Evolutionary conservation across 768 basidiomycete species (phyloP).

Genomic region (Tricholoma furcatifolium): DNA sequence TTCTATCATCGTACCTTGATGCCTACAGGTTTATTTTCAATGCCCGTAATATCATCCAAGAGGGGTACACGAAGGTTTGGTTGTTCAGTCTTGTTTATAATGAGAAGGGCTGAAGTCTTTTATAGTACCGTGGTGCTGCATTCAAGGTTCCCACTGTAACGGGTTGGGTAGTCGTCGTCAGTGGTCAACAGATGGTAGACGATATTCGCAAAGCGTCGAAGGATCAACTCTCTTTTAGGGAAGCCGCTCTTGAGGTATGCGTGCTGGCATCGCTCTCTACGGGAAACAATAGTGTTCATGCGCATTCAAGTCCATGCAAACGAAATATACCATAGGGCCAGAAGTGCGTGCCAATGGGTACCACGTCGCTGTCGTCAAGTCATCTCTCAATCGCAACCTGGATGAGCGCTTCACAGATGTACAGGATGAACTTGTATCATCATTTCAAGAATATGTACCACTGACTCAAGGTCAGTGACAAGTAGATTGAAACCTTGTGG

Average conservation of each 20-base stretch:
- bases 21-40: slow-evolving; percentile 25
- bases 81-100: not conserved
- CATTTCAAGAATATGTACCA: slow-evolving; percentile 41
- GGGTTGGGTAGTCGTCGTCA: slow-evolving; percentile 44
- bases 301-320: slow-evolving; percentile 32
- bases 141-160: slow-evolving; percentile 44
- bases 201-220: slow-evolving; percentile 42
- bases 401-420: slow-evolving; percentile 36
- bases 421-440: slow-evolving; percentile 39
- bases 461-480: slow-evolving; percentile 22
- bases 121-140: slow-evolving; percentile 13
- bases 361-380: slow-evolving; percentile 30
- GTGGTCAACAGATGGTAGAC: slow-evolving; percentile 41
- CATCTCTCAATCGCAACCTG: slow-evolving; percentile 36
- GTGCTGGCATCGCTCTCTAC: not conserved
- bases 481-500: not conserved
- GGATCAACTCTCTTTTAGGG: slow-evolving; percentile 27
- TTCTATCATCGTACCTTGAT: slow-evolving; percentile 28
- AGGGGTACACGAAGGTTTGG: slow-evolving; percentile 30
- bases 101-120: not conserved
- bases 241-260: slow-evolving; percentile 27
- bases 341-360: slow-evolving; percentile 27
- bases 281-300: not conserved
- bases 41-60: slow-evolving; percentile 23
- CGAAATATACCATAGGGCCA: slow-evolving; percentile 35